Percentiles rank a stretch among this genome's conserved stretches.
Conservation (phyloP, 768 basidiomycete species). For the Tricholoma sp. region DNA sequence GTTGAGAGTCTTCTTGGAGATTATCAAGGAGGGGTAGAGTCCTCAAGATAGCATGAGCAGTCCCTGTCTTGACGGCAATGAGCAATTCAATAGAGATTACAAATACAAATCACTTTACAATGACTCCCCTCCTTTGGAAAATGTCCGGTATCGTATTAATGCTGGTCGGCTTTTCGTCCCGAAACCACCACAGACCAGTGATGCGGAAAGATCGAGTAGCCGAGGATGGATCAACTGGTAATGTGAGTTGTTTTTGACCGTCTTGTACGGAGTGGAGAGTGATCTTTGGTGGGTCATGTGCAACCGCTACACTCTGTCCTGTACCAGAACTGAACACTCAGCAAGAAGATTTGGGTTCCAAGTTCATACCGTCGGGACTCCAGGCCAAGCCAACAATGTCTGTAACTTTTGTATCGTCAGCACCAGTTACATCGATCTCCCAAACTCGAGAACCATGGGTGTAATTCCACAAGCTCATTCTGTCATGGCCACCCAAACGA, state of each 20-base stretch:
- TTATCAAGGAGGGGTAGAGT: conserved; percentile 67
- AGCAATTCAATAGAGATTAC: conserved; percentile 4
- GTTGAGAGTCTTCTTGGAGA: conserved; percentile 61
- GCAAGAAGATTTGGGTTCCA: conserved; percentile 1
- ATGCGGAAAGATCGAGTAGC: conserved; percentile 24
- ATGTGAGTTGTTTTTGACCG: conserved; percentile 49
- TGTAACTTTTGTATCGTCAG: conserved; percentile 32
- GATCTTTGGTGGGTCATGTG: conserved; percentile 62
- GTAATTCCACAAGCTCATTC: conserved; percentile 71
- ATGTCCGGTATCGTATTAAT: conserved; percentile 63
- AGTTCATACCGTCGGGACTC: conserved; percentile 71
- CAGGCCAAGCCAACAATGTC: conserved; percentile 61
- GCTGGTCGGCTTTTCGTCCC: conserved; percentile 35
- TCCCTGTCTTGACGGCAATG: conserved; percentile 58
- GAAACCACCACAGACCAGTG: conserved; percentile 71
- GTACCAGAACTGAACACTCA: conserved; percentile 6
- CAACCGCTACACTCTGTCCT: conserved; percentile 70
- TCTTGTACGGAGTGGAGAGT: conserved; percentile 77
- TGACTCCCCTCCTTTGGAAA: conserved; percentile 59
- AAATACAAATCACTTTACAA: conserved; percentile 38
- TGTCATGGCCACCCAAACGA: conserved; percentile 61
- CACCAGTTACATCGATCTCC: conserved; percentile 65
- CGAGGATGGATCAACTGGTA: conserved; percentile 30
- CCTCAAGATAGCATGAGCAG: conserved; percentile 66
- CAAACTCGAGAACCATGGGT: conserved; percentile 75